Evolutionary conservation across 768 basidiomycete genomes (phyloP), one percentile per base, ranked within the genome.

Genomic region (Collybia mongolica): DNA sequence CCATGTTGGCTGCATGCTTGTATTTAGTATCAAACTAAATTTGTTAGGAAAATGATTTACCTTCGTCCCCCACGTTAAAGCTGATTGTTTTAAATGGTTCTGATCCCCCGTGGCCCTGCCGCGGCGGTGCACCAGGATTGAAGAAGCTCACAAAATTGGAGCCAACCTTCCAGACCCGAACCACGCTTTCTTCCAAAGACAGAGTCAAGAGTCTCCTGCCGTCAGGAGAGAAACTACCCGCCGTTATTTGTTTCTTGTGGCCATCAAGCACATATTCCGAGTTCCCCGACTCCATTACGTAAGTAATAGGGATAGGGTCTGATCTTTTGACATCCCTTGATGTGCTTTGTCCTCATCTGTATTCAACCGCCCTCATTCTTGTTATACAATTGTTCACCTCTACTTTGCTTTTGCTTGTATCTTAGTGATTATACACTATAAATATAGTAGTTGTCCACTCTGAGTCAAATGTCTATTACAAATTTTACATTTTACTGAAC

Each of bases 101-200:
- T 0, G 87, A 86, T 14, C 92, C 89, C 20, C 80, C 74, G 57
- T 84, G 79, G 0, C 94, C 93, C 67, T 98, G 94, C 24, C 93
- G 74, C 5, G 97, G 96, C 2, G 93, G 95, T 6, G 88, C 88
- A 1, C 95, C 95, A 1, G 91, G 85, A 63, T 85, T 86, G 63
- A 98, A 94, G 65, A 98, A 84, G 55, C 93, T 94, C 20, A 85
- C 76, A 55, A 99, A 81, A 60, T 90, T 92, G 7, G 84, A 77
- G 0, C 97, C 96, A 5, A 98, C 94, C 62, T 98, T 98, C 97
- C 97, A 99, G 12, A 96, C 91, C 11, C 93, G 77, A 5, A 93
- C 87, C 3, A 80, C 74, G 22, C 83, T 83, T 62, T 98, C 94
- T 54, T 89, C 90, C 20, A 98, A 73, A 0, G 90, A 96, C 7